phyloP scores from a whole-genome alignment of 1,284 basidiomycete species.

The Trametes pubescens region DNA sequence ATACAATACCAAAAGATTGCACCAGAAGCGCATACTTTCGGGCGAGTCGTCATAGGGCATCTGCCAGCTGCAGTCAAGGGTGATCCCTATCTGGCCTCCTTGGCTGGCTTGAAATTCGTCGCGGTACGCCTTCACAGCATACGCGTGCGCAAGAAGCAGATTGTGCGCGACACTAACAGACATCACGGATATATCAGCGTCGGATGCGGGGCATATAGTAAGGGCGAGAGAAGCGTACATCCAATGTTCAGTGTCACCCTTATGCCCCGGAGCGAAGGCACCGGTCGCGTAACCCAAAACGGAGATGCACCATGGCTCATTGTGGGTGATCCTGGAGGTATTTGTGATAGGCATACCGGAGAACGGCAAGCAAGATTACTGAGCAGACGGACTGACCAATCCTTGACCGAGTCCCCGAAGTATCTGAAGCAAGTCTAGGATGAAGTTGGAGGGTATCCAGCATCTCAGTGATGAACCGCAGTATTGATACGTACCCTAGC shows the following conservation, averaged over 20 bases:
- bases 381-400: too few relatives aligned
- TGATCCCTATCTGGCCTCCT: conserved; percentile 75
- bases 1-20: too few relatives aligned
- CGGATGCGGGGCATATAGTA: too few relatives aligned
- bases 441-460: too few relatives aligned
- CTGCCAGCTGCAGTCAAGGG: conserved; percentile 60
- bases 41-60: conserved; percentile 57
- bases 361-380: too few relatives aligned
- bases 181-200: not conserved
- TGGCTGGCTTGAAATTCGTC: conserved; percentile 64
- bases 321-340: conserved; percentile 76
- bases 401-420: conserved; percentile 77
- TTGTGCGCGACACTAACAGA: conserved; percentile 67
- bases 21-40: conserved; percentile 46
- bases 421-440: conserved; percentile 67
- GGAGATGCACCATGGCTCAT: conserved; percentile 78
- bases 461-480: not conserved
- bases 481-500: conserved; percentile 48
- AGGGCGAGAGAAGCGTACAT: conserved; percentile 54
- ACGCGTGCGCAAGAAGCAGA: conserved; percentile 74
- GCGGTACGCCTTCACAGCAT: conserved; percentile 71
- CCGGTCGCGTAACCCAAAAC: conserved; percentile 72
- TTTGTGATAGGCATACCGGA: too few relatives aligned
- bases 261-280: conserved; percentile 72
- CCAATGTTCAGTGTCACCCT: conserved; percentile 75